phyloP scores from a whole-genome alignment of 768 basidiomycete species.

The Trametes cingulata region DNA sequence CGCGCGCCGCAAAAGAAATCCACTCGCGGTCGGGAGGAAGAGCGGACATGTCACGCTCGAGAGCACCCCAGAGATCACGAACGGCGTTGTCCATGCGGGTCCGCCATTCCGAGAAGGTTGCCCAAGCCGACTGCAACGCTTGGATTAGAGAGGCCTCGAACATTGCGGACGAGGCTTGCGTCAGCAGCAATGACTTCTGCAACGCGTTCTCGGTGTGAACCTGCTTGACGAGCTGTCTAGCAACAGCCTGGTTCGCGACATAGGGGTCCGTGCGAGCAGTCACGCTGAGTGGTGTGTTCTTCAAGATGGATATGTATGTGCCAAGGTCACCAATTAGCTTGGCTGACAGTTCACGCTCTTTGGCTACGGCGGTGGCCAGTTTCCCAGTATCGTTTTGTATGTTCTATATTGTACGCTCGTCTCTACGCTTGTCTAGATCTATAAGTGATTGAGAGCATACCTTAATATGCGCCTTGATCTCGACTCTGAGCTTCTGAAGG shows the following conservation, averaged over 20 bases:
- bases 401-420: constrained; percentile 48
- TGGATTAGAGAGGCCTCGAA: constrained; percentile 97
- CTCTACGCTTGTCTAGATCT: background rate
- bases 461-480: constrained; percentile 98
- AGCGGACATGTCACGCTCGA: constrained; percentile 74
- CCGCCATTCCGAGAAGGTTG: constrained; percentile 94
- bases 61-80: constrained; percentile 70
- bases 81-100: constrained; percentile 74
- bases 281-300: constrained; percentile 91
- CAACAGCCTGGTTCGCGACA: constrained; percentile 72
- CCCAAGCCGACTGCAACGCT: constrained; percentile 95
- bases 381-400: constrained; percentile 96
- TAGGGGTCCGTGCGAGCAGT: constrained; percentile 82
- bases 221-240: constrained; percentile 84
- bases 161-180: constrained; percentile 95
- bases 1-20: constrained; percentile 91
- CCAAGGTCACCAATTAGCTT: constrained; percentile 86
- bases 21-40: constrained; percentile 90
- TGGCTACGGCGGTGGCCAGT: constrained; percentile 86
- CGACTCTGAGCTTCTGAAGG: constrained; percentile 88
- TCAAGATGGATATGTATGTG: constrained; percentile 84
- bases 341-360: constrained; percentile 87
- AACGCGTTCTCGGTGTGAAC: constrained; percentile 97
- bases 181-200: constrained; percentile 96
- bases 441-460: constrained; percentile 38